phyloP scores from a whole-genome alignment of 805 yeast species.

The Schwanniomyces pseudopolymorphus region DNA sequence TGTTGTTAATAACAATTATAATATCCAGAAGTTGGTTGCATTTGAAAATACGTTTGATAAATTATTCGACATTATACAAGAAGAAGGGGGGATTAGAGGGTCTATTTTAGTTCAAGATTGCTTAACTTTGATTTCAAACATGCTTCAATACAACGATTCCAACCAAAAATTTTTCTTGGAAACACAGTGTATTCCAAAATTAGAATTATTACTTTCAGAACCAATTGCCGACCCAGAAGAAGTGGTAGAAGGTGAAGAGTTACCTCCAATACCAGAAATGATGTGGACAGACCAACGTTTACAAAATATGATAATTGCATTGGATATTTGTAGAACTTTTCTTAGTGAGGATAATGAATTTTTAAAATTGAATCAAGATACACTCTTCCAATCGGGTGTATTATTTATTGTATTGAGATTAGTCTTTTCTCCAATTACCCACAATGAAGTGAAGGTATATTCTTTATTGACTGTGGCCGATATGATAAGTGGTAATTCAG shows the following conservation, averaged over 20 bases:
- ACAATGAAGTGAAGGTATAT: constrained; percentile 61
- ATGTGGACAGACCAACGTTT: constrained; percentile 79
- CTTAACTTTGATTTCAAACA: constrained; percentile 66
- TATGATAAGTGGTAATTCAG: constrained; percentile 63
- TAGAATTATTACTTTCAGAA: constrained; percentile 62
- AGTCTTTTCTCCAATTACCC: constrained; percentile 65
- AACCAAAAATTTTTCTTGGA: constrained; percentile 89
- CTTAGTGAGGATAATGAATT: constrained; percentile 70
- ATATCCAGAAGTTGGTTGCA: constrained; percentile 89
- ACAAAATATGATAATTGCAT: constrained; percentile 60
- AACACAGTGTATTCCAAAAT: constrained; percentile 70
- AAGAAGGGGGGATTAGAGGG: constrained; percentile 88
- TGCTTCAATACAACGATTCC: constrained; percentile 78
- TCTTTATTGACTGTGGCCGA: constrained; percentile 79
- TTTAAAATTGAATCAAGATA: constrained; percentile 58
- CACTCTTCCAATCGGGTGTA: constrained; percentile 59
- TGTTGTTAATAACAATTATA: constrained; percentile 75
- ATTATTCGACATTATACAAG: constrained; percentile 73
- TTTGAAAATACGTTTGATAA: constrained; percentile 90
- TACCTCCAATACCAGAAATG: constrained; percentile 33
- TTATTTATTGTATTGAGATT: constrained; percentile 65
- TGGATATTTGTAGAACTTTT: constrained; percentile 73
- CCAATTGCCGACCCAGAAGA: constrained; percentile 47
- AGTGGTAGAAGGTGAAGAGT: constrained; percentile 14
- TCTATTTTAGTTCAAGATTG: constrained; percentile 91